phyloP scores from a whole-genome alignment of 2,329 filamentous ascomycete species.

The Stachybotrys chartarum region DNA sequence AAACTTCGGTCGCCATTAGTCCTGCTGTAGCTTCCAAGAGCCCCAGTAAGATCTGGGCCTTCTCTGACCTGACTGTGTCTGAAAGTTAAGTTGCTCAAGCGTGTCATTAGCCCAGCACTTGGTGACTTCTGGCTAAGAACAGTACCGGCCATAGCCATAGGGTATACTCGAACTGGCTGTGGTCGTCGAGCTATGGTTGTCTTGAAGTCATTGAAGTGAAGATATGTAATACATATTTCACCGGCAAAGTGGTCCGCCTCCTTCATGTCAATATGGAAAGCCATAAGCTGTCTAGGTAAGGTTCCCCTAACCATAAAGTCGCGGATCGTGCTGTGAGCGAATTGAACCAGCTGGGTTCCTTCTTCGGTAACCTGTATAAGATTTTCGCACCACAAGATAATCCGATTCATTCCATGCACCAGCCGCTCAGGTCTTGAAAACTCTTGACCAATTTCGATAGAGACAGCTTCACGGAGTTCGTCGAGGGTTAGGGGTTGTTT shows the following conservation, averaged over 20 bases:
- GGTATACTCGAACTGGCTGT: neutral
- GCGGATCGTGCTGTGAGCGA: slow-evolving; percentile 24
- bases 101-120: neutral
- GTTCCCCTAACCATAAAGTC: slow-evolving; percentile 14
- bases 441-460: slow-evolving; percentile 20
- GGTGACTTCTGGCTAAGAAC: neutral
- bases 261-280: neutral
- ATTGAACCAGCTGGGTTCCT: slow-evolving; percentile 19
- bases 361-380: slow-evolving; percentile 22
- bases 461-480: slow-evolving; percentile 29
- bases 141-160: neutral
- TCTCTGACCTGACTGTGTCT: neutral
- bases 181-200: neutral
- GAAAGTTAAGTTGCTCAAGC: neutral
- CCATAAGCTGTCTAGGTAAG: neutral
- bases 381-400: slow-evolving; percentile 24
- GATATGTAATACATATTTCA: slow-evolving; percentile 1
- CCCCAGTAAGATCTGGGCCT: neutral
- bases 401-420: slow-evolving; percentile 17
- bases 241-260: neutral
- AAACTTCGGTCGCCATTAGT: neutral
- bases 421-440: slow-evolving; percentile 14
- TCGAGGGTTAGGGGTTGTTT: slow-evolving; percentile 22
- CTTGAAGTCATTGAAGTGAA: slow-evolving; percentile 1
- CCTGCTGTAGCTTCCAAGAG: neutral